phyloP scores from a whole-genome alignment of 306 rosid genomes.

The Cucumis melo region DNA sequence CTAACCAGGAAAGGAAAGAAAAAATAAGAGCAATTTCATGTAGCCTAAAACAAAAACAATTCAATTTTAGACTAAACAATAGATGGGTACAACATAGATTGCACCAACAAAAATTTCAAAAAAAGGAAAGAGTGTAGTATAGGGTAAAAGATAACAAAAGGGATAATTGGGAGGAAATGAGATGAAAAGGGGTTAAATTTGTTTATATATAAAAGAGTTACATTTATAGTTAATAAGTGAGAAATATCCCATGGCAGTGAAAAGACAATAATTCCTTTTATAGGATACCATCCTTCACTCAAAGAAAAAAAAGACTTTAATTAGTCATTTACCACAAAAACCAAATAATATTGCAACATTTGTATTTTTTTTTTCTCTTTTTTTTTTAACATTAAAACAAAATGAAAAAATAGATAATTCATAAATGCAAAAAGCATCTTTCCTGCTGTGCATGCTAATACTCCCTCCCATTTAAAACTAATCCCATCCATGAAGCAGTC shows the following conservation, averaged over 20 bases:
- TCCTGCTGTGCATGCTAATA: conserved; percentile 5
- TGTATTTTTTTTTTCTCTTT: background rate
- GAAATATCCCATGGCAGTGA: conserved; percentile 4
- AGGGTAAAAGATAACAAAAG: background rate
- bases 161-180: too few species aligned
- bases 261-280: conserved; percentile 36
- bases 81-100: too few species aligned
- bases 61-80: too few species aligned
- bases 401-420: conserved; percentile 11
- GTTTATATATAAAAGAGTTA: background rate
- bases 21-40: too few species aligned
- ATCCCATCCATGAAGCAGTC: background rate
- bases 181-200: background rate
- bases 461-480: background rate
- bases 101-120: too few species aligned
- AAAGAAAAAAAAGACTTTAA: conserved; percentile 2
- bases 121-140: background rate
- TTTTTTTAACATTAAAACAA: background rate
- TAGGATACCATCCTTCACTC: conserved; percentile 14
- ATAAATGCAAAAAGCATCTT: conserved; percentile 24
- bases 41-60: too few species aligned
- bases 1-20: too few species aligned
- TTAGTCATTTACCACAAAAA: conserved; percentile 20
- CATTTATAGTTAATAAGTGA: background rate
- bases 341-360: conserved; percentile 21